Conservation (phyloP, 73 alveolate genomes). For the Tetrahymena borealis region DNA sequence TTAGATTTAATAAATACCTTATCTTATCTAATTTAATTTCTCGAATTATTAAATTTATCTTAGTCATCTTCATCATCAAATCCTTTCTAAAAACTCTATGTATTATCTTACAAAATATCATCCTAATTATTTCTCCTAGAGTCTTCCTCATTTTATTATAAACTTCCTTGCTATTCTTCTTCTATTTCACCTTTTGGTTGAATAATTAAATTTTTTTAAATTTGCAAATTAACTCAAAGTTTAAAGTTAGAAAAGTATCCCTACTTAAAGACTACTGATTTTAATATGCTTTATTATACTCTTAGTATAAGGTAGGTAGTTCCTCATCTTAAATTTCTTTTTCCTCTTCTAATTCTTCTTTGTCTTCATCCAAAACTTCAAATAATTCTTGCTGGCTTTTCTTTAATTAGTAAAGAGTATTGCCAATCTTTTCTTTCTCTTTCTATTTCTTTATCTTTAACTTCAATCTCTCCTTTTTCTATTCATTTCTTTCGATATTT, state of each 20-base stretch:
- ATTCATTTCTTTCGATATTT: background rate
- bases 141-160: background rate
- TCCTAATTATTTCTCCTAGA: background rate
- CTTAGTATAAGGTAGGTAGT: background rate
- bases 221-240: background rate
- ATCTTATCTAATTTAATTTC: background rate
- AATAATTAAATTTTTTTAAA: background rate
- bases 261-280: background rate
- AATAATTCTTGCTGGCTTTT: background rate
- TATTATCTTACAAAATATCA: background rate
- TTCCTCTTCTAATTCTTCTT: background rate
- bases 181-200: background rate
- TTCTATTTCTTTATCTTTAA: background rate
- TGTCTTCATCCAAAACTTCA: background rate
- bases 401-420: background rate
- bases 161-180: background rate
- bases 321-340: background rate
- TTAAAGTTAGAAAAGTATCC: background rate
- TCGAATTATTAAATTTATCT: background rate
- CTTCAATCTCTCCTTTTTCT: background rate
- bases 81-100: background rate
- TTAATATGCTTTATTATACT: background rate
- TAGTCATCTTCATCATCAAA: background rate
- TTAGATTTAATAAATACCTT: background rate
- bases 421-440: background rate